Conservation (phyloP, 306 rosid species). For the Quercus engelmannii region DNA sequence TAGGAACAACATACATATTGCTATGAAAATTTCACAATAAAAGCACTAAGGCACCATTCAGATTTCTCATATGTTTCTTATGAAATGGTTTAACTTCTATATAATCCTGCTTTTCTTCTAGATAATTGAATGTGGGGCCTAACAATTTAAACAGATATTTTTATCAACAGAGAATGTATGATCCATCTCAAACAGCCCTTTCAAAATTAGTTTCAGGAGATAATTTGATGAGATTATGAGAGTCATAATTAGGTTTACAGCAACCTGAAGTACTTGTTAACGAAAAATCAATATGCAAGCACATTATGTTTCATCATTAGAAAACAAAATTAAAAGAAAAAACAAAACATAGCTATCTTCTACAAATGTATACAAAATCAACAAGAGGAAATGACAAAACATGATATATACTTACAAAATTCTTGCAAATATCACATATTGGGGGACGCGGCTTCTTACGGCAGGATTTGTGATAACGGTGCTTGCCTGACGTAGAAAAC, state of each 20-base stretch:
- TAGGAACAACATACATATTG: neutral
- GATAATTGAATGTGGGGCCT: neutral
- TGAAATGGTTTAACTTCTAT: neutral
- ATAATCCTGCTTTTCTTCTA: neutral
- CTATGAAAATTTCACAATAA: neutral
- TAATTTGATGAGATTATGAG: neutral
- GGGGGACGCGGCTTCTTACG: conserved; percentile 81
- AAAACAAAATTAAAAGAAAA: neutral
- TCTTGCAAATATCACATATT: conserved; percentile 84
- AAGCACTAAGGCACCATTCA: neutral
- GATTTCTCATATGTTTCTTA: neutral
- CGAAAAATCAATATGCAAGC: neutral
- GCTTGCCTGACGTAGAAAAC: conserved; percentile 76
- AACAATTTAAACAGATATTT: neutral
- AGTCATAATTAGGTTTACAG: neutral
- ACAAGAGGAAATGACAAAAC: neutral
- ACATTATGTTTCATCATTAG: neutral
- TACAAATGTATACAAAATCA: neutral
- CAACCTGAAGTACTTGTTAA: neutral
- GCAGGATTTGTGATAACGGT: conserved; percentile 82
- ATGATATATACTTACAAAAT: conserved; percentile 61
- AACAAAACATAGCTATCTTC: neutral
- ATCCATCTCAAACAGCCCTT: neutral
- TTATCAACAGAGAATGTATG: neutral
- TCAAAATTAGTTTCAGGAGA: neutral